Evolutionary conservation across 805 yeast species (phyloP), one percentile per base, ranked within the genome.

Genomic region (Starmerella tilneyi): DNA sequence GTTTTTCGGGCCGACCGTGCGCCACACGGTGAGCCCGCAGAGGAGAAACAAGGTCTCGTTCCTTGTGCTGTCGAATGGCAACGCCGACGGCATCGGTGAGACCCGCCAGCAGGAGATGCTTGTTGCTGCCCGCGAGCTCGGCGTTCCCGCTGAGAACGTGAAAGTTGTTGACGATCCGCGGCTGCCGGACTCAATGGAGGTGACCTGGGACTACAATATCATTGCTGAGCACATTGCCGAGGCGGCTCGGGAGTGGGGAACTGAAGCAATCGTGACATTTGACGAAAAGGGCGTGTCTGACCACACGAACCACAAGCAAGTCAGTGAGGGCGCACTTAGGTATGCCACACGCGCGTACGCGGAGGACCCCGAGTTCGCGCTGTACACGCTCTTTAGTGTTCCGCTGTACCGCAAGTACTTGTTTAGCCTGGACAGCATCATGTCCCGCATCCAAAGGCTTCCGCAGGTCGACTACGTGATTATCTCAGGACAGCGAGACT

Each of bases 1-100:
- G 98, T 92, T 92, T 63, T 92, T 92, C 57, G 76, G 85, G 1
- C 98, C 98, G 0, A 69, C 88, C 0, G 52, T 86, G 26, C 61
- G 74, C 7, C 79, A 75, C 50, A 50, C 71, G n/a, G 52, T 70
- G 9, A 71, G 72, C 48, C 63, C 71, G 1, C 62, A 69, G 40
- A 67, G 74, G 53, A 59, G 67, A 43, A 81, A 80, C 56, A 52
- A 58, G 7, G 64, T 86, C 13, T 69, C 73, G 30, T 57, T 88
- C 11, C 57, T 85, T 8, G 84, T 94, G 51, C 72, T 84, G 44
- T 80, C 94, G 2, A 71, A 69, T 40, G 98, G 98, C 2, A 77
- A 81, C 56, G 81, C 75, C 46, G 81, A 74, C 38, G 84, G 84
- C 0, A 61, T 84, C 33, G 97, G 97, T 0, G 60, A 56, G 0